Base-by-base conservation (phyloP, 352 stramenopile genomes). In the Phytophthora europaea region DNA sequence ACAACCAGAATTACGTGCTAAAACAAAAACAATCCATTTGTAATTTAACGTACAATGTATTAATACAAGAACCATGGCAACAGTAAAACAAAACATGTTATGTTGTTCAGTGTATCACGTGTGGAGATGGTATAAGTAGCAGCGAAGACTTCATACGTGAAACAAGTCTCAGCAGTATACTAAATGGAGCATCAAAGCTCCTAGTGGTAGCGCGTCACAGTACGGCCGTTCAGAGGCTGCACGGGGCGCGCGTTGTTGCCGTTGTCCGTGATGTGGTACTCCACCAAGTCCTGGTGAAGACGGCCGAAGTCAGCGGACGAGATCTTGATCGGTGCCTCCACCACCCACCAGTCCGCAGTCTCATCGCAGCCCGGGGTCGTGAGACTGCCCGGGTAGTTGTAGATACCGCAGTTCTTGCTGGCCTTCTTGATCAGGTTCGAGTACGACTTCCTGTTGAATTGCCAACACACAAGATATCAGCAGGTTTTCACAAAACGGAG, bases 341-440 rank as follows among this genome's bases (percentile, higher is more conserved):
- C 28, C 28, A 31, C 28, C 28, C 28, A 31, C 28, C 28, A 31
- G 28, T 31, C 28, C 28, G 28, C 28, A 31, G 28, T 31, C 28
- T 31, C 28, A 31, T 31, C 28, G 28, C 83, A 90, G 12, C 56
- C 61, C 1, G 83, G 83, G 3, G 81, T 87, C n/a, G 80, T 91
- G 31, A 89, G 73, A 15, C 83, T 89, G 6, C 81, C 83, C 0
- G 79, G 54, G 73, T 91, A 91, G 81, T 90, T 90, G 63, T 75
- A 87, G 6, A 75, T 31, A 31, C 28, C 15, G 12, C 47, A 54
- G 47, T 67, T 63, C 1, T 47, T 51, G 16, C 33, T 71, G 15
- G 33, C 56, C n/a, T 59, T 36, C 4, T 31, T 31, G 28, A 79
- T 34, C 48, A 79, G 18, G 4, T 60, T 13, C 31, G 51, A 7